These are phyloP conservation scores for Myriosclerotinia duriaeana DNA, from an alignment of 2,329 filamentous ascomycete genomes.

Conservation along the genomic window DNA sequence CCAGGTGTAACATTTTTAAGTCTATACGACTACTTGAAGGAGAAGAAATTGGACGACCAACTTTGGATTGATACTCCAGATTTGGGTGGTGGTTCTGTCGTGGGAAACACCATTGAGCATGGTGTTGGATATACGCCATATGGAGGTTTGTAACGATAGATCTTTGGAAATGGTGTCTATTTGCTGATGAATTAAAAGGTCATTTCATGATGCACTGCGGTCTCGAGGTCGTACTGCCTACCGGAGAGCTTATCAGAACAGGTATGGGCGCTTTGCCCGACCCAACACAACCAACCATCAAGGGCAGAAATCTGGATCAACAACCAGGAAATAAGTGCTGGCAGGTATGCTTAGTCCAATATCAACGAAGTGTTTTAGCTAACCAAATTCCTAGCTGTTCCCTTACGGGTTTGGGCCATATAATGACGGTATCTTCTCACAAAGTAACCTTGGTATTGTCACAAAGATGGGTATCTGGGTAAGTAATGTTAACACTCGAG, in stretches of 20 bases:
- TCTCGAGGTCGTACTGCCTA: slow-evolving; percentile 49
- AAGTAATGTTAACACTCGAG: neutral
- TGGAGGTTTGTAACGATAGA: slow-evolving; percentile 38
- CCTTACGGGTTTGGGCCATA: slow-evolving; percentile 43
- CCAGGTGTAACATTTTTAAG: slow-evolving; percentile 55
- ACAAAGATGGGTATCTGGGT: slow-evolving; percentile 52
- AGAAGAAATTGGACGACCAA: slow-evolving; percentile 44
- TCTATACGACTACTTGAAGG: slow-evolving; percentile 51
- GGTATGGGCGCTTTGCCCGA: slow-evolving; percentile 48
- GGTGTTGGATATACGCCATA: slow-evolving; percentile 50
- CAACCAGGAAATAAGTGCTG: slow-evolving; percentile 44
- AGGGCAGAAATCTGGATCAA: slow-evolving; percentile 27
- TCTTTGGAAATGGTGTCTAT: neutral
- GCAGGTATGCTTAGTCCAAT: slow-evolving; percentile 32
- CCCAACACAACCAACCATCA: slow-evolving; percentile 19
- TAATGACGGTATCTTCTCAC: slow-evolving; percentile 50
- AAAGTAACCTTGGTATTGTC: slow-evolving; percentile 53
- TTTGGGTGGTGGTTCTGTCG: slow-evolving; percentile 46
- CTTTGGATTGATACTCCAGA: slow-evolving; percentile 46
- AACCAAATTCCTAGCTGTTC: slow-evolving; percentile 13
- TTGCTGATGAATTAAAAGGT: slow-evolving; percentile 32
- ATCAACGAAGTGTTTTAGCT: neutral
- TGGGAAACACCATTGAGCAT: slow-evolving; percentile 50
- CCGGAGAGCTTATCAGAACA: slow-evolving; percentile 48
- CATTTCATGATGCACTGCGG: slow-evolving; percentile 46